Percentiles rank a stretch among this genome's conserved stretches.
Evolutionary conservation across 2,329 filamentous ascomycete species (phyloP).

Genomic region (Aspergillus sp.): DNA sequence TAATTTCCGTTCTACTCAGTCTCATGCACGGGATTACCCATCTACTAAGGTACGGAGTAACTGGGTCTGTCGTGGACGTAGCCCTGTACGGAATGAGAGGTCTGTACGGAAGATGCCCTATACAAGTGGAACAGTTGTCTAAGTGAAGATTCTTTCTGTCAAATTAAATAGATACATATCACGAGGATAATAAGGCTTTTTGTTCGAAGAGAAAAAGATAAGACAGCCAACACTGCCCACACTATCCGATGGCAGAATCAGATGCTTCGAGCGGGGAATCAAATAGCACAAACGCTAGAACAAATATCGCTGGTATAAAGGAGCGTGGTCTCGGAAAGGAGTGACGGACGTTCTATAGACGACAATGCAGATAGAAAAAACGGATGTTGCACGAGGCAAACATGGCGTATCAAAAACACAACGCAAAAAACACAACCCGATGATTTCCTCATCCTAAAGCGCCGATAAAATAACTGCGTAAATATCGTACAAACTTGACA

Average conservation of each 20-base stretch:
- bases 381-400: constrained; percentile 4
- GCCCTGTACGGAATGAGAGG: background rate
- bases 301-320: constrained; percentile 18
- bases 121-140: background rate
- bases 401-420: constrained; percentile 17
- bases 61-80: background rate
- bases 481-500: constrained; percentile 35
- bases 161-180: constrained; percentile 29
- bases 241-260: constrained; percentile 13
- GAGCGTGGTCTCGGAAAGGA: constrained; percentile 20
- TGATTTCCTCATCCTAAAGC: constrained; percentile 29
- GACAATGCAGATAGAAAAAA: constrained; percentile 3
- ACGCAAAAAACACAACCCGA: constrained; percentile 8
- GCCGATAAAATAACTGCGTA: constrained; percentile 32
- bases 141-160: constrained; percentile 15
- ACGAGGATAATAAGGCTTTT: constrained; percentile 11
- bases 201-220: constrained; percentile 12
- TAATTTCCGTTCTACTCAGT: background rate
- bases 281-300: constrained; percentile 20
- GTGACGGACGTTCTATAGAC: constrained; percentile 19
- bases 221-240: constrained; percentile 14
- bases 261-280: constrained; percentile 20
- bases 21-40: too few relatives aligned
- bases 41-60: too few relatives aligned
- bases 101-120: background rate